Base-by-base conservation (phyloP, 2,329 filamentous ascomycete species). In the Fusarium denticulatum region DNA sequence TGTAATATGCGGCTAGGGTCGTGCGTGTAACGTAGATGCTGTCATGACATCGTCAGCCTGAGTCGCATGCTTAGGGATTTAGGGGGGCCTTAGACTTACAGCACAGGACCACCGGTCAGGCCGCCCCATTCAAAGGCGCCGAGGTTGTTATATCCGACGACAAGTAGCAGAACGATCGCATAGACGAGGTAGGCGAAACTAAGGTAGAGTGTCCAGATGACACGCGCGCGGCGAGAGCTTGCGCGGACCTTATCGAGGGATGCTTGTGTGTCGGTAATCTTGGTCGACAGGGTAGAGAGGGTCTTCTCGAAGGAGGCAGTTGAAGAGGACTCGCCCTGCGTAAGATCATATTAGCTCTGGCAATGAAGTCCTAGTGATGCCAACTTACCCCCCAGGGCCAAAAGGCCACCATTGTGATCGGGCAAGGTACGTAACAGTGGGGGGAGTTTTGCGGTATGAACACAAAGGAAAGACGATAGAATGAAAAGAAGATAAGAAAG, bases 301-400 rank as follows among this genome's bases (percentile, higher is more conserved):
- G 92, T 91, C 86, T 95, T 98, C 85, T 99, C 96, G 80, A 98
- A 99, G 8, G 92, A 94, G 58, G 95, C 95, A 32, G 96, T 93
- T 74, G 95, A 97, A 80, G 89, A 93, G 81, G 92, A 89, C 79
- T 94, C 89, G 83, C 90, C 89, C 94, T 97, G 78, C 6, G 40
- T n/a, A 24, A 45, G 30, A n/a, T 39, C 15, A 45, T 28, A 39
- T 79, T 61, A 80, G 72, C 40, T 39, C 30, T 14, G 24, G 13
- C 11, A 49, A 16, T 22, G 8, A 49, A 28, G 24, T 18, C 28
- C 28, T 36, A 36, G 39, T 11, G 18, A 40, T 15, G 39, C 28
- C 24, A 24, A 80, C 86, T 78, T 83, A 94, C 93, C 86, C 90
- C 91, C 91, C 93, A 97, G 73, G 94, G 94, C 94, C 94, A 96